Conservation (phyloP, 768 basidiomycete species). For the Auriscalpium vulgare region DNA sequence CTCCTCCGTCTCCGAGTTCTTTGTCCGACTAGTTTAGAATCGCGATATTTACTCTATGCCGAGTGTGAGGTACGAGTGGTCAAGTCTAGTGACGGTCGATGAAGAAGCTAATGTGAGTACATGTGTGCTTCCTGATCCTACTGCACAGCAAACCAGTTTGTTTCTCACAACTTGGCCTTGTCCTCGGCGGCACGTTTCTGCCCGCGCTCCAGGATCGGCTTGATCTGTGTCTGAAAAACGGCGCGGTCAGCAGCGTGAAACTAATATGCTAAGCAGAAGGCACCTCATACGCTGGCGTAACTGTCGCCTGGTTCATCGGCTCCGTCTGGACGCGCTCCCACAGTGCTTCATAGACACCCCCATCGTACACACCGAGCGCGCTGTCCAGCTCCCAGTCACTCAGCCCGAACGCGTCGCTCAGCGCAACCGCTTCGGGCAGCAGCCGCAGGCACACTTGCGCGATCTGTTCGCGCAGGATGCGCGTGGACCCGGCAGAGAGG, state of each 20-base stretch:
- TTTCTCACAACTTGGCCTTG: slow-evolving; percentile 24
- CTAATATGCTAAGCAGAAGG: slow-evolving; percentile 3
- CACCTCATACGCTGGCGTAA: slow-evolving; percentile 52
- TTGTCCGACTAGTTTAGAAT: too few relatives aligned
- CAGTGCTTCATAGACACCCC: slow-evolving; percentile 60
- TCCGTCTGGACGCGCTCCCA: slow-evolving; percentile 52
- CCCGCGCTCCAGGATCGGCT: slow-evolving; percentile 43
- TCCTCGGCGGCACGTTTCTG: slow-evolving; percentile 16
- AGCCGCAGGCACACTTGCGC: slow-evolving; percentile 40
- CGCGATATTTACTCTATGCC: too few relatives aligned
- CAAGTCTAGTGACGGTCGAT: too few relatives aligned
- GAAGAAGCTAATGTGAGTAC: too few relatives aligned
- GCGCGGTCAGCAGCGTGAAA: not conserved
- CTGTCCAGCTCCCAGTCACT: slow-evolving; percentile 71
- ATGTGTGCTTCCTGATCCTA: too few relatives aligned
- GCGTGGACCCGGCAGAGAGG: slow-evolving; percentile 28
- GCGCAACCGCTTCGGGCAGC: slow-evolving; percentile 55
- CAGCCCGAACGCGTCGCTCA: slow-evolving; percentile 70
- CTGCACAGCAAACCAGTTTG: too few relatives aligned
- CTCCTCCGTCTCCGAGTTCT: too few relatives aligned
- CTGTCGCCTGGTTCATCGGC: slow-evolving; percentile 47
- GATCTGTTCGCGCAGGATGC: slow-evolving; percentile 43
- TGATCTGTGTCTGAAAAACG: slow-evolving; percentile 30
- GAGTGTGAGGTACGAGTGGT: too few relatives aligned
- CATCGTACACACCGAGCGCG: slow-evolving; percentile 55